These are phyloP conservation scores for Candida broadrunensis DNA, from an alignment of 805 yeast species.

Conservation along the genomic window DNA sequence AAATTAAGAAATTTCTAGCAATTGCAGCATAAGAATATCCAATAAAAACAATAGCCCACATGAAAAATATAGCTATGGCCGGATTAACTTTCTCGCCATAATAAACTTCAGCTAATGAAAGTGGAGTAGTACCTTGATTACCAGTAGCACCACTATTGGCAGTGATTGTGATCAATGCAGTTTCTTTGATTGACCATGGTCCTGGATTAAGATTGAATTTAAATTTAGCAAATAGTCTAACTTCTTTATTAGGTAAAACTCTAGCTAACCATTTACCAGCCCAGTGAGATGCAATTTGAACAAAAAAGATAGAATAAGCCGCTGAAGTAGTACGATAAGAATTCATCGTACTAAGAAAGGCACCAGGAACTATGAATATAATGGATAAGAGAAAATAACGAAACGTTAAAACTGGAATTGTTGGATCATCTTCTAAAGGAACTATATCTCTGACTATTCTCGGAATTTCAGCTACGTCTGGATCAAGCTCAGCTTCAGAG, in stretches of 20 bases:
- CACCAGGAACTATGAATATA: constrained; percentile 32
- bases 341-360: constrained; percentile 34
- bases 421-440: constrained; percentile 29
- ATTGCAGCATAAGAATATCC: constrained; percentile 49
- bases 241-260: constrained; percentile 29
- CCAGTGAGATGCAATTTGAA: constrained; percentile 44
- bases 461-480: constrained; percentile 22
- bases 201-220: constrained; percentile 44
- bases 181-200: constrained; percentile 50
- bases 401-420: constrained; percentile 29
- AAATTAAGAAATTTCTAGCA: constrained; percentile 40
- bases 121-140: constrained; percentile 41
- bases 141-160: constrained; percentile 50
- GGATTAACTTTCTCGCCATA: constrained; percentile 33
- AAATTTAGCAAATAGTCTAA: constrained; percentile 11
- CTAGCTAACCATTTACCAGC: constrained; percentile 41
- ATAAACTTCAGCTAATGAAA: constrained; percentile 41
- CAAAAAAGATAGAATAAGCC: constrained; percentile 46
- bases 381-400: constrained; percentile 25
- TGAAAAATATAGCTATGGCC: constrained; percentile 34
- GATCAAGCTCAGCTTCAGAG: constrained; percentile 2
- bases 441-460: constrained; percentile 27
- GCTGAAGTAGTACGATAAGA: constrained; percentile 40
- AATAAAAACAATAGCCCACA: constrained; percentile 47
- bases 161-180: constrained; percentile 45